A percentile compares a stretch with the other conserved stretches of the same genome.
Conservation (phyloP, 345 rosid genomes). For the Populus pruinosa region DNA sequence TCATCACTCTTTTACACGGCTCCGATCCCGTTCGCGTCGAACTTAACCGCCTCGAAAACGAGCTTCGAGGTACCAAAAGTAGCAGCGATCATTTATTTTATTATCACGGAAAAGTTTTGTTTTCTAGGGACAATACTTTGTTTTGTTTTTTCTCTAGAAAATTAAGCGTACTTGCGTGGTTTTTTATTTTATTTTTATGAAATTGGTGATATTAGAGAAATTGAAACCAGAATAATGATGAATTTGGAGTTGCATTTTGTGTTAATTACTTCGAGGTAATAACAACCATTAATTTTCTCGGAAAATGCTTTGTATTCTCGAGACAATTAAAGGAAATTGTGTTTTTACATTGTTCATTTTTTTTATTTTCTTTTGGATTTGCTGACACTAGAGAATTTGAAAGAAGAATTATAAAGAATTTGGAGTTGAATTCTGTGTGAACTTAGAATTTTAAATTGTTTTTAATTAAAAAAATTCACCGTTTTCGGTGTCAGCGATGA, state of each 20-base stretch:
- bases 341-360: background rate
- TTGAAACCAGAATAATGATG: background rate
- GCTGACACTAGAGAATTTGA: background rate
- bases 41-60: conserved; percentile 50
- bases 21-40: conserved; percentile 54
- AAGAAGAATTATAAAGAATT: background rate
- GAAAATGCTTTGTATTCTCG: background rate
- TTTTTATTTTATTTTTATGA: background rate
- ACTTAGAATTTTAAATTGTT: background rate
- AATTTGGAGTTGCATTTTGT: background rate
- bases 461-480: background rate
- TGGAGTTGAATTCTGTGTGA: background rate
- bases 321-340: background rate
- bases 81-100: background rate
- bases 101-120: background rate
- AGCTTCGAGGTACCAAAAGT: conserved; percentile 37
- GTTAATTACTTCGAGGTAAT: background rate
- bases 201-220: background rate
- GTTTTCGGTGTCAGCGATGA: background rate
- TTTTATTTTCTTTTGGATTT: background rate
- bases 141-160: background rate
- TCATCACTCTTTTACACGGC: conserved; percentile 43
- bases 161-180: background rate
- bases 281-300: background rate
- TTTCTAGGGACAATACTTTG: background rate